Evolutionary conservation across 306 rosid genomes (phyloP), one percentile per base, ranked within the genome.

Genomic region (Quercus cerris): DNA sequence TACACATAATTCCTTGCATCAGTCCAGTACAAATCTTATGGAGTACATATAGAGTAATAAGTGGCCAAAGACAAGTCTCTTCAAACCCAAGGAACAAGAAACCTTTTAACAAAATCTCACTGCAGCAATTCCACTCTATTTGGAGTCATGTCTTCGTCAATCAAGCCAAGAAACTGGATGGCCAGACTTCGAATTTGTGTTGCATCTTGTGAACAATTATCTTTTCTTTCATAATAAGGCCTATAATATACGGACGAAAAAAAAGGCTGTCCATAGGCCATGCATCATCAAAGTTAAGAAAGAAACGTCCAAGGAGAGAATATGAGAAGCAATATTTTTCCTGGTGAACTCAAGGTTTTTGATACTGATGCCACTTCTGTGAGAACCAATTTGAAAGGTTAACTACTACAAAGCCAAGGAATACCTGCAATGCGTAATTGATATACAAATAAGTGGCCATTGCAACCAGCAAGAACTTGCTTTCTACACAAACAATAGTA

Each of bases 401-500:
- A 27, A 80, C 84, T 69, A 81, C 56, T 14, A 81, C 80, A 75
- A 81, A 81, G 70, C 84, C 84, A 75, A 75, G 54, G 73, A 81
- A 75, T 49, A 81, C 84, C 80, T 75, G 69, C 64, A 68, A 56
- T 31, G 56, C 54, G 23, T 49, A 33, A 41, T 30, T 31, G 41
- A 52, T 18, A 52, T 7, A 70, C 56, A 31, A 19, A 3, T 31
- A 22, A 61, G 33, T 61, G 67, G 46, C 46, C 30, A 1, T 1
- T 12, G 49, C 5, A 67, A 28, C 46, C 30, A 13, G n/a, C 18
- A 35, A 15, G 25, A 68, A 20, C 31, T 59, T 23, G 66, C 4
- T 59, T 59, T 59, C 6, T 9, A 22, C 6, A 9, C 25, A 4
- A 9, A 59, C 25, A 59, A 11, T 5, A 23, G 27, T 58, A 20